These are phyloP conservation scores for Tilletia setariae DNA, from an alignment of 1,284 basidiomycete genomes.

Conservation along the genomic window DNA sequence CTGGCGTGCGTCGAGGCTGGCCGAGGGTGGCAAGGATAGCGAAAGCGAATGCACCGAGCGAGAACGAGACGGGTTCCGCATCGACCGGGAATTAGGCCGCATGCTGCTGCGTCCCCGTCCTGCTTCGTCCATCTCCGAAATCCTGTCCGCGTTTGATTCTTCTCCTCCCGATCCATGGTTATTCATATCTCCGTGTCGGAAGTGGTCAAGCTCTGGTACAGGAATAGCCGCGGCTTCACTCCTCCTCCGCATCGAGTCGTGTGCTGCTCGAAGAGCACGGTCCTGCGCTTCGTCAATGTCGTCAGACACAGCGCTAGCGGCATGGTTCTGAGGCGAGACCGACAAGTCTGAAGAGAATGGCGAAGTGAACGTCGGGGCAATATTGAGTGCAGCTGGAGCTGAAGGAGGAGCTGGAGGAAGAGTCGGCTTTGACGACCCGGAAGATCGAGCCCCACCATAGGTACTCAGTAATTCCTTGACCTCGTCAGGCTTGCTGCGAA, in stretches of 20 bases:
- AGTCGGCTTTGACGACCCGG: not conserved
- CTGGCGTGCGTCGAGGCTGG: not conserved
- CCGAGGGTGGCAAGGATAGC: conserved; percentile 23
- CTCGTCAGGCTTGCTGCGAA: conserved; percentile 63
- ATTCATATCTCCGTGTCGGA: not conserved
- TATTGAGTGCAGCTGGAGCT: not conserved
- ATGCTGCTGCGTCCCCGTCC: not conserved
- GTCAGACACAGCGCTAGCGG: not conserved
- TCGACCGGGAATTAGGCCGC: not conserved
- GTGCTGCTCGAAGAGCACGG: conserved; percentile 4
- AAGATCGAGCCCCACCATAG: conserved; percentile 20
- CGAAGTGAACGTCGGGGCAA: not conserved
- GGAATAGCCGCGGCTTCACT: not conserved
- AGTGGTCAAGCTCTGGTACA: not conserved
- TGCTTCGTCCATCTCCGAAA: not conserved
- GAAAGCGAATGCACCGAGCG: conserved; percentile 36
- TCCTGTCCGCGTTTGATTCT: too few species aligned
- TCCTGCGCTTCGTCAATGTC: conserved; percentile 13
- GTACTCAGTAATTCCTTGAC: conserved; percentile 61
- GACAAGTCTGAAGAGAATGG: not conserved
- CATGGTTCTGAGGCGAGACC: not conserved
- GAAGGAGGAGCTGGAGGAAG: conserved; percentile 4
- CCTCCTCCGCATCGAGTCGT: conserved; percentile 6
- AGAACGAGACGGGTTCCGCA: conserved; percentile 15
- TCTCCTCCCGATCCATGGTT: not conserved